Base-by-base conservation (phyloP, 345 rosid species). In the Euphorbia pulcherrima region DNA sequence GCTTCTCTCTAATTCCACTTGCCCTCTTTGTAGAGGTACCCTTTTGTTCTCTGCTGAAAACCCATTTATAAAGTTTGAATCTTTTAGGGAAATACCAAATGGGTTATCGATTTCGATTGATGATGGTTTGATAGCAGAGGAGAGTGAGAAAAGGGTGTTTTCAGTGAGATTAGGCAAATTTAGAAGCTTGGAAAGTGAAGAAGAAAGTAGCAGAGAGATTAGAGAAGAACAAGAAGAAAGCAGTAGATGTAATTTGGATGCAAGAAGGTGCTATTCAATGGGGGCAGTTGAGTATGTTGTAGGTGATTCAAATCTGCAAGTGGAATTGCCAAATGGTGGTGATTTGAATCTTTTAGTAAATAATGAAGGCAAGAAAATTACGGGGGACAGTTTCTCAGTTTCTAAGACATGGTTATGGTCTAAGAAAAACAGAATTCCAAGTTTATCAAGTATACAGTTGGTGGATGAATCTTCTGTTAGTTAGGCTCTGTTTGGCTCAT, bases 1-100 rank as follows among this genome's bases (percentile, higher is more conserved):
- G 96, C 90, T 89, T 27, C 92, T 89, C 33, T 86, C 96, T 28
- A 87, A 87, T 81, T 89, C 96, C 29, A 79, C 88, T 10, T 89
- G 96, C 70, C 96, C 92, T 44, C 88, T 89, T 3, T 89, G 92
- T 66, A 82, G 92, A 73, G 82, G 72, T 6, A 69, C 82, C 60
- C 82, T 89, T 61, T 78, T 56, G 56, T 68, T 71, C 67, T 69
- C 85, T 33, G 44, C 35, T 47, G 79, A 77, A 21, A 76, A 44
- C 21, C 80, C 82, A 52, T 24, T 64, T 13, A 64, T 59, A 54
- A 74, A 69, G 30, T 70, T 58, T 28, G 77, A 77, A 4, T 29
- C 62, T 67, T 66, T 74, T 20, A 67, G 81, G 74, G 72, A 74
- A 47, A 56, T 39, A 20, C 59, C 74, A 5, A 73, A 64, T 62